Percentiles rank a stretch among this genome's conserved stretches.
Evolutionary conservation across 2,329 filamentous ascomycete species (phyloP).

Genomic region (Pestalotiopsis sp.): DNA sequence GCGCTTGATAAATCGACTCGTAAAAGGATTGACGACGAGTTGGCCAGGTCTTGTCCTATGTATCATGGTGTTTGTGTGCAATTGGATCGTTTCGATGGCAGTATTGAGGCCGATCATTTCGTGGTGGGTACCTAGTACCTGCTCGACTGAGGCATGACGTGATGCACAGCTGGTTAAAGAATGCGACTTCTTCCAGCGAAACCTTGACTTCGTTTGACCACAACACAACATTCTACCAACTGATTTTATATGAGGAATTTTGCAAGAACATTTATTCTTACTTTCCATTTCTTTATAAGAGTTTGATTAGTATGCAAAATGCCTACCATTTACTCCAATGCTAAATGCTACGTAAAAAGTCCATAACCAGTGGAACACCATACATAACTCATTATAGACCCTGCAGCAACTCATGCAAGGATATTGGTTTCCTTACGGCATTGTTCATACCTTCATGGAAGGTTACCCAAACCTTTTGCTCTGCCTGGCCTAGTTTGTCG

Average conservation of each 20-base stretch:
- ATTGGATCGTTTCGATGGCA: neutral
- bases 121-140: neutral
- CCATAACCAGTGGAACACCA: neutral
- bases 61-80: slow-evolving; percentile 14
- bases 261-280: neutral
- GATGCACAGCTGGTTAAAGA: neutral
- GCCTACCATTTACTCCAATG: neutral
- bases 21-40: slow-evolving; percentile 14
- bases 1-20: slow-evolving; percentile 1
- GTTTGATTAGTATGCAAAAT: neutral
- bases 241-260: neutral
- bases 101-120: neutral
- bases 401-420: slow-evolving; percentile 66
- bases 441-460: slow-evolving; percentile 79
- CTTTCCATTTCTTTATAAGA: neutral
- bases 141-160: slow-evolving; percentile 1
- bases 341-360: neutral
- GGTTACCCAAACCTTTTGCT: slow-evolving; percentile 68
- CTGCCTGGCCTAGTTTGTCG: slow-evolving; percentile 33
- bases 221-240: neutral
- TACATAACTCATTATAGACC: slow-evolving; percentile 41
- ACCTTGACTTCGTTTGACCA: neutral
- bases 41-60: slow-evolving; percentile 12
- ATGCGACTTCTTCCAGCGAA: neutral
- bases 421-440: slow-evolving; percentile 74